Percentiles rank a stretch among this genome's conserved stretches.
Evolutionary conservation across 306 rosid species (phyloP).

Genomic region (Urtica urens): DNA sequence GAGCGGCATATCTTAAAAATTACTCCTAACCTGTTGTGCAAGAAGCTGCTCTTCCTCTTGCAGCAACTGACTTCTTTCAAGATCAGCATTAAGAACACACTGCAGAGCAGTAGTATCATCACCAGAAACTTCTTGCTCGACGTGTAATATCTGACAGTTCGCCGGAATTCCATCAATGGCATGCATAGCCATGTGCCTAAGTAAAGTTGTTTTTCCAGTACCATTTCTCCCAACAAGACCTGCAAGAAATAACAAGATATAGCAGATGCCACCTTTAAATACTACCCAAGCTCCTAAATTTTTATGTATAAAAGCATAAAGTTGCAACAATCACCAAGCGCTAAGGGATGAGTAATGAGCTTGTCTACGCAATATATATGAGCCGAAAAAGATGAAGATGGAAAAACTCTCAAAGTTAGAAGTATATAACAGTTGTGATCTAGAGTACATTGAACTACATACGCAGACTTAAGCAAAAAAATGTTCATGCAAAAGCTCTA

Average conservation of each 20-base stretch:
- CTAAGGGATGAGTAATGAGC: too few relatives aligned
- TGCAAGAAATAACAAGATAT: slow-evolving; percentile 16
- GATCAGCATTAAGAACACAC: slow-evolving; percentile 86
- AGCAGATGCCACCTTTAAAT: slow-evolving; percentile 1
- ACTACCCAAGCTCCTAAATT: neutral
- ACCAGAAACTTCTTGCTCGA: slow-evolving; percentile 92
- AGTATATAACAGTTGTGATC: too few relatives aligned
- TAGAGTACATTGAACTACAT: too few relatives aligned
- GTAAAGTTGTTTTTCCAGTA: slow-evolving; percentile 94
- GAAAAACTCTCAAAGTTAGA: too few relatives aligned
- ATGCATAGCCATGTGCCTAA: slow-evolving; percentile 96
- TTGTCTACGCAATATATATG: too few relatives aligned
- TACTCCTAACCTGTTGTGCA: slow-evolving; percentile 51
- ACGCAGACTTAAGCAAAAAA: too few relatives aligned
- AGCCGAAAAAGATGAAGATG: too few relatives aligned
- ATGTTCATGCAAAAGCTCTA: too few relatives aligned
- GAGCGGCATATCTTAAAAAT: slow-evolving; percentile 1
- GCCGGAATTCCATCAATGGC: slow-evolving; percentile 91
- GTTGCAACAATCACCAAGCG: too few relatives aligned
- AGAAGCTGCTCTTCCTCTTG: slow-evolving; percentile 64
- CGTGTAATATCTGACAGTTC: slow-evolving; percentile 91
- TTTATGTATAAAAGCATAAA: too few relatives aligned
- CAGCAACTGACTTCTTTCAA: slow-evolving; percentile 73
- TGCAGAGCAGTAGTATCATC: slow-evolving; percentile 80
- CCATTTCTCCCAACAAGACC: slow-evolving; percentile 97